Evolutionary conservation across 2,329 filamentous ascomycete genomes (phyloP).

Genomic region (Penicillium sp.): DNA sequence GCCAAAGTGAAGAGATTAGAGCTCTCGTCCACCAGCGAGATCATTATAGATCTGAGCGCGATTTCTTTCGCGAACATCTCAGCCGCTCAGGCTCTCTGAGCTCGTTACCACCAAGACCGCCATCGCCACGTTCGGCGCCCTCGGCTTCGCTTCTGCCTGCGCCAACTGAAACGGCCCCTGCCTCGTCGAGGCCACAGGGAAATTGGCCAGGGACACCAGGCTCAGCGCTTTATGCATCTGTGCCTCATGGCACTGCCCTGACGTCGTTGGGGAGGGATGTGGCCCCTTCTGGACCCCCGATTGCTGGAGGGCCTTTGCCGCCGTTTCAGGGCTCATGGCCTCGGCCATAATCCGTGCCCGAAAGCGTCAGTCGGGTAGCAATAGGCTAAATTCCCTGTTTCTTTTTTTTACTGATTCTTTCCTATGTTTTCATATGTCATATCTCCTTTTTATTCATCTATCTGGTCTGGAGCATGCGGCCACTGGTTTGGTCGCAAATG

Average conservation of each 20-base stretch:
- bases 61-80: conserved; percentile 40
- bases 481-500: conserved; percentile 18
- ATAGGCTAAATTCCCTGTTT: conserved; percentile 2
- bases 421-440: conserved; percentile 3
- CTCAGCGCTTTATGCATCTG: conserved; percentile 14
- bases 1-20: conserved; percentile 37
- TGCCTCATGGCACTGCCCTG: neutral
- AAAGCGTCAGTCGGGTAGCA: neutral
- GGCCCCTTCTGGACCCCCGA: conserved; percentile 10
- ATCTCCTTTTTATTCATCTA: conserved; percentile 1
- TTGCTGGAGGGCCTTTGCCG: conserved; percentile 19
- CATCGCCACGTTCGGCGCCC: conserved; percentile 27
- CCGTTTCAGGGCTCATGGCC: conserved; percentile 24
- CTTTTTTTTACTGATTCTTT: conserved; percentile 12
- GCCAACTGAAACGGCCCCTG: conserved; percentile 9
- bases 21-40: conserved; percentile 36
- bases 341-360: conserved; percentile 9
- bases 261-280: conserved; percentile 6
- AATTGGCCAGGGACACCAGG: conserved; percentile 17
- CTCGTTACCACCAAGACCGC: conserved; percentile 31
- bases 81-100: conserved; percentile 26
- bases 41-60: conserved; percentile 41
- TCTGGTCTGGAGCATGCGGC: conserved; percentile 8
- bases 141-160: neutral
- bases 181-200: conserved; percentile 13